Base-by-base conservation (phyloP, 129 eudicot species). In the Chrysanthemum makinoi region DNA sequence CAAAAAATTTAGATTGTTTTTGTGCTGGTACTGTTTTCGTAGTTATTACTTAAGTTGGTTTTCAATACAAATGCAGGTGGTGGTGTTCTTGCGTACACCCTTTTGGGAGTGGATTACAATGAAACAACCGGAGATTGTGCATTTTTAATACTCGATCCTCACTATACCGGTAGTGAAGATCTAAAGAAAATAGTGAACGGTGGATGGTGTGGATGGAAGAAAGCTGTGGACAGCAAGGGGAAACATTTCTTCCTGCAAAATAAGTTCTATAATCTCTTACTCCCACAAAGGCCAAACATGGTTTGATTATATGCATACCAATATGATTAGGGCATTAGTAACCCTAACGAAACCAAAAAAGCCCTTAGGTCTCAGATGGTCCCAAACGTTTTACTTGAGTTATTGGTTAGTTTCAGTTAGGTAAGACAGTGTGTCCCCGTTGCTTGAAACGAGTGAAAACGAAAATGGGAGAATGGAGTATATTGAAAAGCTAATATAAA, bases 161-260 rank as follows among this genome's bases (percentile, higher is more conserved):
- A 95, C 76, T 95, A 90, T 63, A 95, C 97, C 0, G 94, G 99
- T 28, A 73, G 35, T n/a, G 97, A 95, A 8, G 99, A 90, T 72
- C 80, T 84, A 47, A 90, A 90, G 84, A 95, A 88, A 72, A 86
- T 90, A 67, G 96, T 88, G 22, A 87, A 95, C 48, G 94, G 97
- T 61, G 97, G 97, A 78, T 95, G 97, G 99, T 90, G 97, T 50
- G 99, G 96, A 47, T 95, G 99, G 99, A 95, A 88, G 75, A 90
- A 88, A 68, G 96, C 96, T 14, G 81, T 95, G 63, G 99, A 90
- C 68, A 83, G 84, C 83, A 95, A 90, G 76, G 96, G 99, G 66
- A 95, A 95, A 53, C 95, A 77, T 69, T 95, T 95, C 78, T 95
- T 95, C 82, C 80, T 95, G 79, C 96, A 81, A 48, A 83, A 90